phyloP scores from a whole-genome alignment of 495 filamentous ascomycete genomes.

The Annulohypoxylon maeteangense region DNA sequence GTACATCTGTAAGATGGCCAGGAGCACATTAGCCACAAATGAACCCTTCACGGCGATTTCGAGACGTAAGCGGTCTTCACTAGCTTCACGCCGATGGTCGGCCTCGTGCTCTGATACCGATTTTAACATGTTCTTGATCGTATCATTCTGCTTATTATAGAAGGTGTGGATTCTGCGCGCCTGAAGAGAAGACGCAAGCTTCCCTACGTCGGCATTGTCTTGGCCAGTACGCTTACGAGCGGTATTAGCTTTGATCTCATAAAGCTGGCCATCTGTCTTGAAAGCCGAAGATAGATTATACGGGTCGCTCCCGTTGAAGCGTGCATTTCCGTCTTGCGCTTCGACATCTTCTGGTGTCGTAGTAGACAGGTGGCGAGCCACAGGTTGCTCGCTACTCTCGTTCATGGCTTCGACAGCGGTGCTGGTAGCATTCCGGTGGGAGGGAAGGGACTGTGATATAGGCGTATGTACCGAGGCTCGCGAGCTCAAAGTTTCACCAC shows the following conservation, averaged over 20 bases:
- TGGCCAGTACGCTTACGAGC: conserved; percentile 74
- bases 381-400: conserved; percentile 53
- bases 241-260: conserved; percentile 82
- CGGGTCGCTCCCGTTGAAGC: conserved; percentile 75
- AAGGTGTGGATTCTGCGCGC: conserved; percentile 78
- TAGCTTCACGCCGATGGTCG: conserved; percentile 80
- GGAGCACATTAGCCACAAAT: conserved; percentile 82
- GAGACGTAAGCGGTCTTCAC: conserved; percentile 83
- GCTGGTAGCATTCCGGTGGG: conserved; percentile 51
- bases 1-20: conserved; percentile 86
- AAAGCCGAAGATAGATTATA: conserved; percentile 81
- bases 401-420: conserved; percentile 61
- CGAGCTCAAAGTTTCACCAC: conserved; percentile 8
- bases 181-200: conserved; percentile 44
- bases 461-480: conserved; percentile 29
- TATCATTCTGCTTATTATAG: conserved; percentile 92
- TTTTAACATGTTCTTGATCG: conserved; percentile 90
- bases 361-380: conserved; percentile 56
- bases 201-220: conserved; percentile 17
- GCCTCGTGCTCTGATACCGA: conserved; percentile 90
- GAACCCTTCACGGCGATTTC: conserved; percentile 92
- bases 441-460: conserved; percentile 16
- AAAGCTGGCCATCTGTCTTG: conserved; percentile 82
- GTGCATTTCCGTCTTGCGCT: conserved; percentile 60
- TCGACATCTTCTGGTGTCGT: conserved; percentile 67